Conservation (phyloP, 345 rosid genomes). For the Atalantia buxifolia region DNA sequence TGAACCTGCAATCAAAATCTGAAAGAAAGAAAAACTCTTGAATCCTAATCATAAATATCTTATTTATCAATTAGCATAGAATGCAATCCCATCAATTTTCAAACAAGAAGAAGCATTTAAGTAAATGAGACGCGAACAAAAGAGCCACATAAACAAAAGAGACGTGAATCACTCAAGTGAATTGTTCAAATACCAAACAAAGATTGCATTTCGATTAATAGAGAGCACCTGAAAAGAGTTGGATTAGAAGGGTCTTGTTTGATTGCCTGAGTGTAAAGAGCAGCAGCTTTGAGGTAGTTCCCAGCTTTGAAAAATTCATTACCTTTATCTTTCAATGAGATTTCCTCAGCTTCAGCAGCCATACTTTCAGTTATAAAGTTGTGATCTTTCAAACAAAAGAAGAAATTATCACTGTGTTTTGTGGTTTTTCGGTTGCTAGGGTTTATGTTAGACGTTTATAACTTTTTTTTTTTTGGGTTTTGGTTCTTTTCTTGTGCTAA, state of each 20-base stretch:
- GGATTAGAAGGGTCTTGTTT: slow-evolving; percentile 91
- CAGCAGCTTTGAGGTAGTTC: slow-evolving; percentile 96
- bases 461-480: no score
- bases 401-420: neutral
- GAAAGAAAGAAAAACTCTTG: neutral
- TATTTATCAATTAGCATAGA: neutral
- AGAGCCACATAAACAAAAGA: neutral
- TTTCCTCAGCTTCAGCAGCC: slow-evolving; percentile 51
- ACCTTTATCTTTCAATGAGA: slow-evolving; percentile 82
- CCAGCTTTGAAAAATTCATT: slow-evolving; percentile 95
- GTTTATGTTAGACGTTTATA: slow-evolving; percentile 1
- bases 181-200: slow-evolving; percentile 7
- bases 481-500: neutral
- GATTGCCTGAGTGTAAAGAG: slow-evolving; percentile 95
- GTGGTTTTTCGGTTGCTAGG: neutral
- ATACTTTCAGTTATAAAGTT: slow-evolving; percentile 3
- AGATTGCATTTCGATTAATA: slow-evolving; percentile 12
- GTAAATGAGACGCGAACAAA: neutral
- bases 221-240: slow-evolving; percentile 73
- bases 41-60: neutral
- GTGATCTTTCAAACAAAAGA: neutral
- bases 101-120: neutral
- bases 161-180: neutral
- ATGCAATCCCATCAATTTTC: neutral
- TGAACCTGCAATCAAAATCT: neutral